phyloP scores from a whole-genome alignment of 129 eudicot species.

The Erigeron canadensis region DNA sequence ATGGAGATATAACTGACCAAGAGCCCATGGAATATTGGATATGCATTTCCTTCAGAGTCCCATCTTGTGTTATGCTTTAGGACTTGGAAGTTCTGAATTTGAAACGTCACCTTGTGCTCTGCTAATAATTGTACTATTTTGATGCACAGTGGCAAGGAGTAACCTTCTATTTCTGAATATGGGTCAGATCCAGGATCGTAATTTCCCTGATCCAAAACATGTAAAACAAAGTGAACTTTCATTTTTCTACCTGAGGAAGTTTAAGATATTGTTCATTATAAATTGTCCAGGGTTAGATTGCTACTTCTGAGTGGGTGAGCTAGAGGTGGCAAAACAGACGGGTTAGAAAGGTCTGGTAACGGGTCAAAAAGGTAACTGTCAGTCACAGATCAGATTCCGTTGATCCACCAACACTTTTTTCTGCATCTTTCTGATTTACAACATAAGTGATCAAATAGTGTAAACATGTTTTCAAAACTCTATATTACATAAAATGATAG shows the following conservation, averaged over 20 bases:
- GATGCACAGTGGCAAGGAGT: constrained; percentile 70
- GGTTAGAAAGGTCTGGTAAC: background rate
- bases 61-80: constrained; percentile 77
- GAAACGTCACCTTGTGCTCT: constrained; percentile 54
- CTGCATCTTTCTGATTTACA: background rate
- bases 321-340: constrained; percentile 4
- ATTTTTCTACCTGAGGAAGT: background rate
- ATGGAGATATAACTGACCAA: constrained; percentile 51
- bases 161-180: constrained; percentile 35
- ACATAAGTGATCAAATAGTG: too few species aligned
- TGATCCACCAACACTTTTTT: constrained; percentile 1
- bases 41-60: constrained; percentile 66
- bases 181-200: constrained; percentile 19
- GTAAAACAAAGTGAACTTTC: constrained; percentile 20
- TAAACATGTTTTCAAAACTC: background rate
- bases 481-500: background rate
- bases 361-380: background rate
- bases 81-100: constrained; percentile 72
- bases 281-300: background rate
- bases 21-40: constrained; percentile 75
- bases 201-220: constrained; percentile 41
- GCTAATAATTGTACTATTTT: constrained; percentile 62
- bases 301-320: background rate
- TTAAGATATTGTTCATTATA: background rate
- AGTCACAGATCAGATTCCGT: background rate